These are phyloP conservation scores for Fusarium oligoseptatum DNA, from an alignment of 2,329 filamentous ascomycete genomes.

Conservation along the genomic window DNA sequence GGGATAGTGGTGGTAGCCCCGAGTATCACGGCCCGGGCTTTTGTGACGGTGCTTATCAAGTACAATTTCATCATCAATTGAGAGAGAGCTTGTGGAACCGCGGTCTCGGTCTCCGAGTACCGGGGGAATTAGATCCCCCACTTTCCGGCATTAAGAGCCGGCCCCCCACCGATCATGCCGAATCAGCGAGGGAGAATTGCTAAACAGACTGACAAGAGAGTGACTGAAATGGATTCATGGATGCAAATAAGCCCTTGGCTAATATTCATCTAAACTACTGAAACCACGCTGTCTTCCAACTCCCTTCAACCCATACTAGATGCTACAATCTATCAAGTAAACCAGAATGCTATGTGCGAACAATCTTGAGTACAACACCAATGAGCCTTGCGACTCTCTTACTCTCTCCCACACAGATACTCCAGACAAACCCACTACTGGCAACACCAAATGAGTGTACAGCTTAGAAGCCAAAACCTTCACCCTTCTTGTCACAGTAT, in stretches of 20 bases:
- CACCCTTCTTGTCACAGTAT: conserved; percentile 65
- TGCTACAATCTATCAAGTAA: conserved; percentile 44
- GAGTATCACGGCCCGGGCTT: conserved; percentile 32
- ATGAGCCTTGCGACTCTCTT: conserved; percentile 29
- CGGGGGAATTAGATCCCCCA: conserved; percentile 30
- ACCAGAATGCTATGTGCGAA: conserved; percentile 41
- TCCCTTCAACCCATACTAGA: conserved; percentile 29
- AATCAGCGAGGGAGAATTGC: conserved; percentile 29
- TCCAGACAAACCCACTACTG: neutral
- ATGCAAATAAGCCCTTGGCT: neutral
- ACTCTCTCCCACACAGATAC: conserved; percentile 14
- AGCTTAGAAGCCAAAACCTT: conserved; percentile 35
- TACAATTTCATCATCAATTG: conserved; percentile 29
- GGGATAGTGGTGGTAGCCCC: conserved; percentile 7
- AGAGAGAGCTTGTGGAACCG: conserved; percentile 2
- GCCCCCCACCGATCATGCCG: conserved; percentile 28
- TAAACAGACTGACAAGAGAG: neutral
- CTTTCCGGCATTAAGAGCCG: conserved; percentile 36
- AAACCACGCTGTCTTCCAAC: conserved; percentile 22
- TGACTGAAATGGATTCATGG: neutral
- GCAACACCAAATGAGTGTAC: neutral
- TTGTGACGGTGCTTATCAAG: conserved; percentile 19
- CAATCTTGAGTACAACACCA: conserved; percentile 24
- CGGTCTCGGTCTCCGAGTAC: conserved; percentile 41
- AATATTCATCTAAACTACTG: conserved; percentile 15